A percentile compares a stretch with the other conserved stretches of the same genome.
Evolutionary conservation across 2,329 filamentous ascomycete species (phyloP).

Genomic region (Cercospora sp.): DNA sequence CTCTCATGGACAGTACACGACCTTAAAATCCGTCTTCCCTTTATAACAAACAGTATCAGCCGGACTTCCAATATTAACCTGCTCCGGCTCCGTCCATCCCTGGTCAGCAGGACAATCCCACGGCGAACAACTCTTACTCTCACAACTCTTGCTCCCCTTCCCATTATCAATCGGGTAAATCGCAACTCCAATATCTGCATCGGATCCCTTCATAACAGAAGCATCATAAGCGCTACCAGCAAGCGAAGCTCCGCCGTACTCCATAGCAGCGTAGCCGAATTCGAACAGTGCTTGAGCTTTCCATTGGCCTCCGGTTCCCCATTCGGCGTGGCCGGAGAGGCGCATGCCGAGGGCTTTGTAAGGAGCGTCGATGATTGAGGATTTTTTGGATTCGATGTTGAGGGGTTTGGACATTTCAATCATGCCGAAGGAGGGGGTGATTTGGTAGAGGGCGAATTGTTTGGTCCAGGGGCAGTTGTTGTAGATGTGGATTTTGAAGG

Average conservation of each 20-base stretch:
- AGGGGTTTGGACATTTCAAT: constrained; percentile 25
- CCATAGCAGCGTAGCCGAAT: constrained; percentile 32
- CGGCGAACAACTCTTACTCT: constrained; percentile 31
- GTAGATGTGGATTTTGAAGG: constrained; percentile 32
- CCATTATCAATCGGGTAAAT: constrained; percentile 29
- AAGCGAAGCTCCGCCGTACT: constrained; percentile 13
- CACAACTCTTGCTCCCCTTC: constrained; percentile 27
- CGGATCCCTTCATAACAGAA: constrained; percentile 32
- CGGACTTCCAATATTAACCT: constrained; percentile 29
- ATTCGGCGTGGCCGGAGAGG: constrained; percentile 33
- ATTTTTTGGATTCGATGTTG: constrained; percentile 23
- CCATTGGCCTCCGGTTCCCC: constrained; percentile 33
- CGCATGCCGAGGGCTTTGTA: constrained; percentile 34
- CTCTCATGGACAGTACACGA: constrained; percentile 32
- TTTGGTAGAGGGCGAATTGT: constrained; percentile 33
- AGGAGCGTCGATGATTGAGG: constrained; percentile 25
- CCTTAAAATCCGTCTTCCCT: constrained; percentile 34
- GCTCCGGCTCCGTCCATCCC: constrained; percentile 33
- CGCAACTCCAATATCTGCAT: constrained; percentile 30
- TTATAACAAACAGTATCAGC: constrained; percentile 38
- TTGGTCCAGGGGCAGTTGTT: constrained; percentile 34
- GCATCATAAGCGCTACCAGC: constrained; percentile 34
- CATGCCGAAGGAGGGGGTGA: constrained; percentile 31
- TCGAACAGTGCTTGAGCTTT: constrained; percentile 33
- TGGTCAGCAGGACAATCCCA: constrained; percentile 27